These are phyloP conservation scores for Russula abietina DNA, from an alignment of 768 basidiomycete genomes.

Conservation along the genomic window DNA sequence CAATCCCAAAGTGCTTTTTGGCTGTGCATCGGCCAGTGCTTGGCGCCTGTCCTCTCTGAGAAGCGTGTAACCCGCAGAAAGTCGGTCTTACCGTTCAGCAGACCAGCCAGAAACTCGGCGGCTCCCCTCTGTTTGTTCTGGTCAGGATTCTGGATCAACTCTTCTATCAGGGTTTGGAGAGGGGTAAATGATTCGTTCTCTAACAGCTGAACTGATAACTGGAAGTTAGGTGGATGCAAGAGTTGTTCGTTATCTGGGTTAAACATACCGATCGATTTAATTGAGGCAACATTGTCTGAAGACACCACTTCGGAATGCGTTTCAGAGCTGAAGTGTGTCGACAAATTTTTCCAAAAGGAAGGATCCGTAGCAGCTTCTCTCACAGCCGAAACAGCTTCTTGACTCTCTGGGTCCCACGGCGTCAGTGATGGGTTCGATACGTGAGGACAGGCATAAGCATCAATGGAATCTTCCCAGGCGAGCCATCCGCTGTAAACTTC, in stretches of 20 bases:
- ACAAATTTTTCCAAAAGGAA: constrained; percentile 63
- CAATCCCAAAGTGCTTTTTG: constrained; percentile 73
- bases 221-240: constrained; percentile 12
- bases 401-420: constrained; percentile 53
- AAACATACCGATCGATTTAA: constrained; percentile 68
- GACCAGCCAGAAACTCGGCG: constrained; percentile 74
- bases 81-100: constrained; percentile 47
- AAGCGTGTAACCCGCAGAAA: background rate
- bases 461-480: constrained; percentile 47
- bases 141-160: constrained; percentile 60
- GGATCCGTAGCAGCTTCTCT: constrained; percentile 42
- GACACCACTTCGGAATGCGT: constrained; percentile 58
- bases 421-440: constrained; percentile 44
- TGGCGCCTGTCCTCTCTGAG: constrained; percentile 48
- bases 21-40: constrained; percentile 77
- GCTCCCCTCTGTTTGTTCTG: constrained; percentile 86
- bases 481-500: constrained; percentile 61
- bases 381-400: constrained; percentile 45
- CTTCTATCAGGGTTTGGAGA: constrained; percentile 55
- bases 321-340: constrained; percentile 71
- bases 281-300: constrained; percentile 63
- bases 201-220: constrained; percentile 63
- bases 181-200: constrained; percentile 64
- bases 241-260: background rate
- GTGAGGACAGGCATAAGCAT: constrained; percentile 46